Percentiles rank a stretch among this genome's conserved stretches.
phyloP scores from a whole-genome alignment of 148 eudicot species.

The Silene conica region DNA sequence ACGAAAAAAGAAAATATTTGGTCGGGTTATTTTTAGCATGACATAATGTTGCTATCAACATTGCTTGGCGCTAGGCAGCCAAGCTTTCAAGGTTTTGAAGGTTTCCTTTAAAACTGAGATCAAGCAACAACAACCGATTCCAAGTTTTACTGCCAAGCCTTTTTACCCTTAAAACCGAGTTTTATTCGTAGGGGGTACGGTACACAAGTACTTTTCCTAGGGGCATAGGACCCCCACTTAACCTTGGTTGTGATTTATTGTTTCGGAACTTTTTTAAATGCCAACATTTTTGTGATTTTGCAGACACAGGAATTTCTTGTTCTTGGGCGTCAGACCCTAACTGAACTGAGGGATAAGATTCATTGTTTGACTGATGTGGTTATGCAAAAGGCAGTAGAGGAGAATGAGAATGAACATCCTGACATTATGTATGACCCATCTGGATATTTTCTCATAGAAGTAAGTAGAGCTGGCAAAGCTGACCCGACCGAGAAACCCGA shows the following conservation, averaged over 20 bases:
- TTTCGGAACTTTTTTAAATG: neutral
- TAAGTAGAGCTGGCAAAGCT: no score
- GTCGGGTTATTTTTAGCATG: neutral
- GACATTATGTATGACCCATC: conserved; percentile 53
- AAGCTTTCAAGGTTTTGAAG: neutral
- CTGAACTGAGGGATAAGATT: conserved; percentile 76
- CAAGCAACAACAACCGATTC: neutral
- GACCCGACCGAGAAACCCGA: no score
- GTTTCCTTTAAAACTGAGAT: neutral
- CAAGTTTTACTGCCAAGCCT: neutral
- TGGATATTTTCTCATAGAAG: conserved; percentile 90
- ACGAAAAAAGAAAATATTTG: no score
- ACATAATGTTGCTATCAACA: neutral
- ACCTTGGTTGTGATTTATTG: neutral
- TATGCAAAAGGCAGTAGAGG: conserved; percentile 53
- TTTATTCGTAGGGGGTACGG: neutral
- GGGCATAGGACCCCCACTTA: neutral
- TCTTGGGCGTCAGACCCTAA: conserved; percentile 68
- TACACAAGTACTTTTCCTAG: neutral
- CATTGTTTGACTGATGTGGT: conserved; percentile 72
- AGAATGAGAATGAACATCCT: neutral
- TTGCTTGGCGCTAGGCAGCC: neutral
- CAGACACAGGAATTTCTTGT: conserved; percentile 80
- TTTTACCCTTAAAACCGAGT: neutral
- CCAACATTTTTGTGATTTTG: conserved; percentile 10